Evolutionary conservation across 2,329 filamentous ascomycete genomes (phyloP).

Genomic region (Fusarium citri): DNA sequence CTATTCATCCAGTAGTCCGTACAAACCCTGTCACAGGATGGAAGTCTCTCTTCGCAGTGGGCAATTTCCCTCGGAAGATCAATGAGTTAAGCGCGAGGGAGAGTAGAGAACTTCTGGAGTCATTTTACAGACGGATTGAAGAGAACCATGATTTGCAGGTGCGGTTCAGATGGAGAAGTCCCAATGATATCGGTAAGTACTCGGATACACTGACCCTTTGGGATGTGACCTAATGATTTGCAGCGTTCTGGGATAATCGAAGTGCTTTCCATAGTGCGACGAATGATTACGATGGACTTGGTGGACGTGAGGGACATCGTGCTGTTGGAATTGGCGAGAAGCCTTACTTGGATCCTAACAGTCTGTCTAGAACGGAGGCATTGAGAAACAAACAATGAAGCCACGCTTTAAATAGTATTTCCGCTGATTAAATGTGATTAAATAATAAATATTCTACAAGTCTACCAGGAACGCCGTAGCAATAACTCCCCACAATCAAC

Average conservation of each 20-base stretch:
- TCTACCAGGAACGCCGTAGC: too few relatives aligned
- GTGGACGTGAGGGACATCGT: slow-evolving; percentile 63
- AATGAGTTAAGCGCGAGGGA: slow-evolving; percentile 58
- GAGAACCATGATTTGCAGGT: slow-evolving; percentile 64
- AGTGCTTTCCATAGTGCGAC: slow-evolving; percentile 69
- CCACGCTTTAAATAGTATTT: background rate
- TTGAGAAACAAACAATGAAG: background rate
- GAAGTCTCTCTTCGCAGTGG: slow-evolving; percentile 61
- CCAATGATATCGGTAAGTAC: slow-evolving; percentile 53
- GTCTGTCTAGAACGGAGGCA: slow-evolving; percentile 54
- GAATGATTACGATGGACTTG: slow-evolving; percentile 65
- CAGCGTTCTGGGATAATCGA: slow-evolving; percentile 71
- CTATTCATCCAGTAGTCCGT: slow-evolving; percentile 67
- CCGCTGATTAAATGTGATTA: background rate
- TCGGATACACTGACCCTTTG: rapidly evolving
- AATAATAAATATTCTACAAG: too few relatives aligned
- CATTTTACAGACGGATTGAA: slow-evolving; percentile 55
- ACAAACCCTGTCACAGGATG: slow-evolving; percentile 73
- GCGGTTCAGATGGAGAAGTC: slow-evolving; percentile 58
- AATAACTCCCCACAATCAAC: too few relatives aligned
- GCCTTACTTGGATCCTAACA: slow-evolving; percentile 65
- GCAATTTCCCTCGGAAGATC: slow-evolving; percentile 56
- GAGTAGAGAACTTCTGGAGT: slow-evolving; percentile 56
- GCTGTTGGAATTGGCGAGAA: slow-evolving; percentile 66
- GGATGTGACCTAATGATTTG: background rate